Evolutionary conservation across 805 yeast species (phyloP).

Genomic region (Monosporozyma aerobia): DNA sequence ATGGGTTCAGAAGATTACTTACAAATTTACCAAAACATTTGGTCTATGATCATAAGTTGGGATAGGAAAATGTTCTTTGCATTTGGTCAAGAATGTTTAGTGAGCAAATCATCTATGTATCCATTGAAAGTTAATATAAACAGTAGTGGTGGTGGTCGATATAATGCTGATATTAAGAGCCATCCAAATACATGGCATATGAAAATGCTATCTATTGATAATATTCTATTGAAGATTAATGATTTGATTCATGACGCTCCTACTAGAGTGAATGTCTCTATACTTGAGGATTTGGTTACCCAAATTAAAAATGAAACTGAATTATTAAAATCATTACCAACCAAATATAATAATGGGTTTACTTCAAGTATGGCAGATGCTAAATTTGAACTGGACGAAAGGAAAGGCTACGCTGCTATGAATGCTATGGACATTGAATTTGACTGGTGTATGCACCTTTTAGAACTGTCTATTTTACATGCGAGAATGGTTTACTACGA

Average conservation of each 20-base stretch:
- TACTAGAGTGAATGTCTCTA: slow-evolving; percentile 12
- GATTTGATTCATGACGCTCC: slow-evolving; percentile 17
- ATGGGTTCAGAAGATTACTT: slow-evolving; percentile 12
- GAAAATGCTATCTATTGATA: slow-evolving; percentile 13
- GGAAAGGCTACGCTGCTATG: neutral
- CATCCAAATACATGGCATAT: slow-evolving; percentile 15
- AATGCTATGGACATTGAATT: slow-evolving; percentile 14
- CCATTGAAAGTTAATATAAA: slow-evolving; percentile 1
- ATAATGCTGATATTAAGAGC: neutral
- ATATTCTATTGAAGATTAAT: slow-evolving; percentile 11
- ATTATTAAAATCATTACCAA: slow-evolving; percentile 4
- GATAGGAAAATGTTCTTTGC: slow-evolving; percentile 24
- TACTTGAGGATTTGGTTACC: slow-evolving; percentile 5
- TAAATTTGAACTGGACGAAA: slow-evolving; percentile 1
- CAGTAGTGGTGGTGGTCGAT: neutral
- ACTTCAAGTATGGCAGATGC: neutral
- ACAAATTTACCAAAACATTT: slow-evolving; percentile 14
- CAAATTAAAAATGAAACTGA: slow-evolving; percentile 8
- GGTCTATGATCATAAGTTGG: slow-evolving; percentile 24
- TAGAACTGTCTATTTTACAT: slow-evolving; percentile 16
- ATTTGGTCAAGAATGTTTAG: slow-evolving; percentile 24
- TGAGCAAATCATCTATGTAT: slow-evolving; percentile 17
- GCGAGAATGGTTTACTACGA: slow-evolving; percentile 21
- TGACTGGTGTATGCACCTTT: slow-evolving; percentile 15
- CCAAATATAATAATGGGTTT: neutral